Evolutionary conservation across 805 yeast genomes (phyloP).

Genomic region (Pichia phayaonensis): DNA sequence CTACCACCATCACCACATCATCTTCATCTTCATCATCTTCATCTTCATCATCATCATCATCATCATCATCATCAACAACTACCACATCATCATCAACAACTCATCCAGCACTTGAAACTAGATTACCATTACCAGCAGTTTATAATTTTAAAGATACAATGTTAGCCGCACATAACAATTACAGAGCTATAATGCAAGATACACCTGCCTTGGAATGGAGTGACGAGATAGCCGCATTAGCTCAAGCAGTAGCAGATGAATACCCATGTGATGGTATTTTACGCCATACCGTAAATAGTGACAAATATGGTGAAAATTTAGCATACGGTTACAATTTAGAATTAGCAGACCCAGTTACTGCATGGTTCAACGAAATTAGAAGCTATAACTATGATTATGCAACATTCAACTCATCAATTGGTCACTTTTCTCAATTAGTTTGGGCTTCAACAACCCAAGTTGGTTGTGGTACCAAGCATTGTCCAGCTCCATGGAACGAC

Average conservation of each 20-base stretch:
- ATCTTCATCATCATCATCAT: conserved; percentile 4
- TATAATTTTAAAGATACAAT: conserved; percentile 36
- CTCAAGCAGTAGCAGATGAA: conserved; percentile 46
- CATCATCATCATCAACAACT: conserved; percentile 12
- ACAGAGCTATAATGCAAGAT: conserved; percentile 42
- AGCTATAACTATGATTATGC: conserved; percentile 46
- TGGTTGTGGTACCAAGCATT: conserved; percentile 68
- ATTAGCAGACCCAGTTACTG: conserved; percentile 51
- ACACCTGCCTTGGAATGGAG: conserved; percentile 53
- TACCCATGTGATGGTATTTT: conserved; percentile 52
- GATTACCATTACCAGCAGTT: conserved; percentile 11
- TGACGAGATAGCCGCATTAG: conserved; percentile 41
- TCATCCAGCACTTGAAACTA: conserved; percentile 1
- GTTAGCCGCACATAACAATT: conserved; percentile 53
- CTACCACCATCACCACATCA: no score
- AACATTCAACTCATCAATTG: conserved; percentile 42
- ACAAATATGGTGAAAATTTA: conserved; percentile 62
- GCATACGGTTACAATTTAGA: conserved; percentile 57
- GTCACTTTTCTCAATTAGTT: conserved; percentile 77
- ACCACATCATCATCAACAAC: conserved; percentile 18
- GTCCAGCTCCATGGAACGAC: conserved; percentile 39
- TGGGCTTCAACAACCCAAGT: conserved; percentile 57
- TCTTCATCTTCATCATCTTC: conserved; percentile 10
- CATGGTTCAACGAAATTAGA: conserved; percentile 67
- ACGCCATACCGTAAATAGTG: conserved; percentile 49